phyloP scores from a whole-genome alignment of 2,329 filamentous ascomycete species.

The Botrytis pseudocinerea region DNA sequence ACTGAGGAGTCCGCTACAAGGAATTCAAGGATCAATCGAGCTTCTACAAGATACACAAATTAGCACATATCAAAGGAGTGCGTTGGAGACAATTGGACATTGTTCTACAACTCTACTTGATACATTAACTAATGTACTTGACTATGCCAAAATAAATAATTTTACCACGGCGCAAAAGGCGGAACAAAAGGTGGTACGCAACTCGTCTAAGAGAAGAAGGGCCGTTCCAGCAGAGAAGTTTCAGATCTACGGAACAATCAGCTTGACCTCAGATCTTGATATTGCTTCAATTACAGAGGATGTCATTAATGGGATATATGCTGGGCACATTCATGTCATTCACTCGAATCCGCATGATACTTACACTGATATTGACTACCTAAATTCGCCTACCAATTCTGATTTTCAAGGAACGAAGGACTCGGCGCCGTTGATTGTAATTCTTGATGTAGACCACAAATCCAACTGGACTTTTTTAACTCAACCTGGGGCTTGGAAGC shows the following conservation, averaged over 20 bases:
- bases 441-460: slow-evolving; percentile 45
- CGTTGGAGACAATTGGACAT: slow-evolving; percentile 41
- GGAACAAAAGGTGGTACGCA: slow-evolving; percentile 1
- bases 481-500: slow-evolving; percentile 35
- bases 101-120: slow-evolving; percentile 42
- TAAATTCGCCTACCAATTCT: not conserved
- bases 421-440: slow-evolving; percentile 44
- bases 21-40: slow-evolving; percentile 53
- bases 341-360: not conserved
- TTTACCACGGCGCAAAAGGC: slow-evolving; percentile 20
- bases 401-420: not conserved
- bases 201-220: not conserved
- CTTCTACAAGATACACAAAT: slow-evolving; percentile 48
- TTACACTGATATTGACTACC: not conserved
- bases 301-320: slow-evolving; percentile 42
- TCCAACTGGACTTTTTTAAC: slow-evolving; percentile 39
- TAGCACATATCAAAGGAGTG: slow-evolving; percentile 37
- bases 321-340: slow-evolving; percentile 39
- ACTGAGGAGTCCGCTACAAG: slow-evolving; percentile 55
- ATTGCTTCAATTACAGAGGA: slow-evolving; percentile 42
- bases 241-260: slow-evolving; percentile 26
- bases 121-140: slow-evolving; percentile 43
- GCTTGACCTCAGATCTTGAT: slow-evolving; percentile 37
- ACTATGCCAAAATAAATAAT: slow-evolving; percentile 43
- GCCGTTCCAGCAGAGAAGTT: slow-evolving; percentile 3